Percentiles rank a stretch among this genome's conserved stretches.
These are phyloP conservation scores for Amborella trichopoda DNA, from an alignment of 164 flowering plant species.

Conservation along the genomic window DNA sequence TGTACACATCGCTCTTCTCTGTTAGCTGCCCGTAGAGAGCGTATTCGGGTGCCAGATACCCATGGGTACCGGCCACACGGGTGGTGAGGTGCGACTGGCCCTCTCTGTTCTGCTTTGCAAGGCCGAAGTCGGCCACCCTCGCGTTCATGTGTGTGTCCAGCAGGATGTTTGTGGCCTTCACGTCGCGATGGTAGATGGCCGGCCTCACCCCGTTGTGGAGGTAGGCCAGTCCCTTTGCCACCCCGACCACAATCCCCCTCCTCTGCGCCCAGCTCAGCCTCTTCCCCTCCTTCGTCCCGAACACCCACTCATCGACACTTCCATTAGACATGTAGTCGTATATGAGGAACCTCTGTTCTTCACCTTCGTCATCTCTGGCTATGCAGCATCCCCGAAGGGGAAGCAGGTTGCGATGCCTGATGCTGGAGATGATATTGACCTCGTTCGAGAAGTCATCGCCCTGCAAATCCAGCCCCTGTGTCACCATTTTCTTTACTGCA, in stretches of 20 bases:
- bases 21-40: conserved; percentile 85
- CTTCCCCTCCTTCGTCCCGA: conserved; percentile 3
- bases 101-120: conserved; percentile 57
- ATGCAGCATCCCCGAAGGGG: conserved; percentile 63
- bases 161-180: conserved; percentile 73
- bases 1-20: conserved; percentile 83
- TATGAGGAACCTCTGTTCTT: conserved; percentile 36
- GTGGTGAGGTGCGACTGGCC: conserved; percentile 85
- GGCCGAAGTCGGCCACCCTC: conserved; percentile 76
- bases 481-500: conserved; percentile 49
- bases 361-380: conserved; percentile 15
- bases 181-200: conserved; percentile 64
- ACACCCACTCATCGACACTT: conserved; percentile 46
- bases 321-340: conserved; percentile 82
- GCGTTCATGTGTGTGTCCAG: conserved; percentile 65
- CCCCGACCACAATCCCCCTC: conserved; percentile 60
- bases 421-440: conserved; percentile 62
- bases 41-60: conserved; percentile 79
- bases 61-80: conserved; percentile 82
- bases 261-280: conserved; percentile 61
- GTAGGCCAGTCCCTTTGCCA: conserved; percentile 72
- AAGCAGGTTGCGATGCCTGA: conserved; percentile 65
- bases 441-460: conserved; percentile 63
- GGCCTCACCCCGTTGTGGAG: conserved; percentile 82
- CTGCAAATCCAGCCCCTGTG: conserved; percentile 39